phyloP scores from a whole-genome alignment of 371 early-diverging fungal genomes.

The Mortierella polycephala region DNA sequence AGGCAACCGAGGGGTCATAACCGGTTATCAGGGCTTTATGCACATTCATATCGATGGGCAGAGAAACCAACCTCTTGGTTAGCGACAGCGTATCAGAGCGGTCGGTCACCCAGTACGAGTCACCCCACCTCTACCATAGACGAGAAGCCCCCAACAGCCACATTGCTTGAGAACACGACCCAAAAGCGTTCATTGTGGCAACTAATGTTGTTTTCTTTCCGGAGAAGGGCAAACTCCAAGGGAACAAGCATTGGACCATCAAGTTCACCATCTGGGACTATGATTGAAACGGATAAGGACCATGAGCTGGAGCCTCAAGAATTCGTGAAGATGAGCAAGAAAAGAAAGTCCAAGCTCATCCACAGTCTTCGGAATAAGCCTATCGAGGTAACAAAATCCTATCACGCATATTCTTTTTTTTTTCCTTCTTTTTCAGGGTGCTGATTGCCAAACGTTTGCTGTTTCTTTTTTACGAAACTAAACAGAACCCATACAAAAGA shows the following conservation, averaged over 20 bases:
- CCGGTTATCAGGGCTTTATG: constrained; percentile 5
- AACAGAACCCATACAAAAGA: constrained; percentile 44
- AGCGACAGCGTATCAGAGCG: constrained; percentile 16
- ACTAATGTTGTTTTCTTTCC: constrained; percentile 17
- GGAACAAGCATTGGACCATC: neutral
- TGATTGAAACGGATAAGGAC: constrained; percentile 19
- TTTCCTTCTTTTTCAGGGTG: neutral
- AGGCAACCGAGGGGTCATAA: constrained; percentile 6
- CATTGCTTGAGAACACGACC: neutral
- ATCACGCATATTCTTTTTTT: neutral
- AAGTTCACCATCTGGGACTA: constrained; percentile 15
- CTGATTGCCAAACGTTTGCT: neutral
- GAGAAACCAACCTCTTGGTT: constrained; percentile 30
- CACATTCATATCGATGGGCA: constrained; percentile 23
- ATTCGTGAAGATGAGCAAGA: constrained; percentile 38
- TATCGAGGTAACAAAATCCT: constrained; percentile 19
- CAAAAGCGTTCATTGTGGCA: constrained; percentile 18
- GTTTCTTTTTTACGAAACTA: neutral
- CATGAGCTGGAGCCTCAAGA: constrained; percentile 39
- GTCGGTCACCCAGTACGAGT: constrained; percentile 13
- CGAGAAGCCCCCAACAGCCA: constrained; percentile 22
- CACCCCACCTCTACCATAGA: constrained; percentile 26
- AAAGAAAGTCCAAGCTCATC: constrained; percentile 28
- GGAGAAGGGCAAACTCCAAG: constrained; percentile 2
- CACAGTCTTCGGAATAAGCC: constrained; percentile 43